A percentile compares a stretch with the other conserved stretches of the same genome.
Conservation (phyloP, 1,284 basidiomycete species). For the Chalciporus sp. region DNA sequence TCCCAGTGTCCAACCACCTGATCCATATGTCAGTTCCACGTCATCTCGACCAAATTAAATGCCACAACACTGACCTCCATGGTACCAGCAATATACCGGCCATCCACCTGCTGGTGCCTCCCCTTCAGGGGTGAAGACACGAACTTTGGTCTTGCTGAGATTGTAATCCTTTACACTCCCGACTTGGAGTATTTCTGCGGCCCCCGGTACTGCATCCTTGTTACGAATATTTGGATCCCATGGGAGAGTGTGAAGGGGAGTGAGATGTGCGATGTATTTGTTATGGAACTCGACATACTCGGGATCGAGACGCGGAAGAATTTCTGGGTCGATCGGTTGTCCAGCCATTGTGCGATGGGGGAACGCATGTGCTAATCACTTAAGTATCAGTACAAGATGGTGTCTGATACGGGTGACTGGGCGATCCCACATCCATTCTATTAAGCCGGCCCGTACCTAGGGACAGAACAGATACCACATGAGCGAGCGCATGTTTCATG, state of each 20-base stretch:
- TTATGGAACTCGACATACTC: conserved; percentile 53
- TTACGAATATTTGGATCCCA: conserved; percentile 49
- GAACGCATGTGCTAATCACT: conserved; percentile 8
- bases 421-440: neutral
- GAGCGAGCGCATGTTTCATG: neutral
- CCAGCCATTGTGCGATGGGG: conserved; percentile 14
- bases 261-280: conserved; percentile 38
- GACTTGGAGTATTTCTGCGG: conserved; percentile 44
- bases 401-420: too few relatives aligned
- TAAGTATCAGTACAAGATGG: conserved; percentile 23
- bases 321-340: conserved; percentile 43
- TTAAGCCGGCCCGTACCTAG: neutral
- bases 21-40: conserved; percentile 1
- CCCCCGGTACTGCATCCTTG: conserved; percentile 43
- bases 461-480: neutral
- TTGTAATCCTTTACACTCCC: conserved; percentile 42
- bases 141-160: conserved; percentile 41
- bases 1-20: conserved; percentile 56
- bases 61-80: conserved; percentile 40
- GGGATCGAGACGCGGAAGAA: conserved; percentile 47
- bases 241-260: conserved; percentile 41
- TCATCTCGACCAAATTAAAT: neutral
- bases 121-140: conserved; percentile 51
- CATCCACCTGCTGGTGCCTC: conserved; percentile 39
- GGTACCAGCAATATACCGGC: conserved; percentile 52